Evolutionary conservation across 805 yeast genomes (phyloP), one percentile per base, ranked within the genome.

Genomic region (Zygosaccharomyces pseudorouxii): DNA sequence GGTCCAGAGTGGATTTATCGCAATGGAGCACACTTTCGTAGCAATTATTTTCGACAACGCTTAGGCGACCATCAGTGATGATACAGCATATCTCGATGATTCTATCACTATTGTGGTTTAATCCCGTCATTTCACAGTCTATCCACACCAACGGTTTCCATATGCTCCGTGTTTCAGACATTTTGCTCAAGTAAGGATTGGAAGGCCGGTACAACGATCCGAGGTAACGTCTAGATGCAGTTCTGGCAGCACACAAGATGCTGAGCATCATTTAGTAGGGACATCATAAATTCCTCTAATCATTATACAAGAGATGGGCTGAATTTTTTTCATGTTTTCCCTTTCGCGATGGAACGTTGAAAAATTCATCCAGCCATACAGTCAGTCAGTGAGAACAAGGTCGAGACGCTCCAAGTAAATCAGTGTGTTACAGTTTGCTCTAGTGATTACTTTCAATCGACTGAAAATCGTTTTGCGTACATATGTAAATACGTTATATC

Each of bases 101-200:
- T 49, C 78, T 80, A 64, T 93, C 98, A n/a, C 75, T 73, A 42
- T 70, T 66, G n/a, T 82, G 81, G 57, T 92, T 85, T 35, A 93
- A 71, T 0, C 99, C 99, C 0, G 99, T 93, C 99, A 93, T 93
- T 65, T 93, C 99, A 68, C 98, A 93, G 69, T 93, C 99, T 14
- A 93, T 76, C 99, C 99, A 93, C 3, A 93, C 95, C 16, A 92
- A 73, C 5, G 78, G 77, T 41, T 68, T 64, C 53, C 48, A 59
- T 20, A 47, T 36, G 16, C 33, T 19, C 19, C 37, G 37, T 20
- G 12, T n/a, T n/a, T 42, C 37, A 12, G 46, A 18, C 39, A 42
- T 42, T 25, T 25, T 41, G 14, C 19, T 41, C 36, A 41, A 28
- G 36, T 41, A 41, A 11, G 44, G 44, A 33, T 41, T 41, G 16